Conservation (phyloP, 768 basidiomycete species). For the Rhizopogon roseolus region DNA sequence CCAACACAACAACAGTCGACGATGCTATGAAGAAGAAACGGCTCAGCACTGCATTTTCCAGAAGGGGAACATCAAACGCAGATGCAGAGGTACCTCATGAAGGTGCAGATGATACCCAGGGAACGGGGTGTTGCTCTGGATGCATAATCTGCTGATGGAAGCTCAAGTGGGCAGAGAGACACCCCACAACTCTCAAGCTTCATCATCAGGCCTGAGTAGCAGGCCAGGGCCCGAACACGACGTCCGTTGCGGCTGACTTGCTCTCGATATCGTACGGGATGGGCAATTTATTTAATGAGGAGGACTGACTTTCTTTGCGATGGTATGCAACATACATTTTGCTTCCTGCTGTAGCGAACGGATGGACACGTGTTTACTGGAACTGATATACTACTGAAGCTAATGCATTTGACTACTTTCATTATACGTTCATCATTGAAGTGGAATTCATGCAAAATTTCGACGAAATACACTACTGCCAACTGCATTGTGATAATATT, state of each 20-base stretch:
- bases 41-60: conserved; percentile 21
- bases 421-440: neutral
- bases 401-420: neutral
- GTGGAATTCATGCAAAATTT: neutral
- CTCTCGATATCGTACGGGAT: neutral
- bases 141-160: conserved; percentile 34
- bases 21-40: conserved; percentile 48
- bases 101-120: conserved; percentile 16
- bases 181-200: neutral
- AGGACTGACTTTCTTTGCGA: neutral
- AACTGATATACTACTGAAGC: neutral
- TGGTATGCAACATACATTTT: neutral
- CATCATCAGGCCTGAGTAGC: neutral
- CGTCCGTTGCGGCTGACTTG: neutral
- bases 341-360: neutral
- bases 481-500: too few relatives aligned
- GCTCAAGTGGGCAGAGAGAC: conserved; percentile 12
- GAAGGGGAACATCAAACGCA: conserved; percentile 12
- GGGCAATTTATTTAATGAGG: neutral
- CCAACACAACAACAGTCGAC: conserved; percentile 45
- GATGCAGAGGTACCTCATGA: conserved; percentile 6
- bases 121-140: conserved; percentile 31
- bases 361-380: neutral
- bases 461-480: too few relatives aligned
- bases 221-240: neutral